Conservation (phyloP, 1,284 basidiomycete species). For the Entoloma clypeatum region DNA sequence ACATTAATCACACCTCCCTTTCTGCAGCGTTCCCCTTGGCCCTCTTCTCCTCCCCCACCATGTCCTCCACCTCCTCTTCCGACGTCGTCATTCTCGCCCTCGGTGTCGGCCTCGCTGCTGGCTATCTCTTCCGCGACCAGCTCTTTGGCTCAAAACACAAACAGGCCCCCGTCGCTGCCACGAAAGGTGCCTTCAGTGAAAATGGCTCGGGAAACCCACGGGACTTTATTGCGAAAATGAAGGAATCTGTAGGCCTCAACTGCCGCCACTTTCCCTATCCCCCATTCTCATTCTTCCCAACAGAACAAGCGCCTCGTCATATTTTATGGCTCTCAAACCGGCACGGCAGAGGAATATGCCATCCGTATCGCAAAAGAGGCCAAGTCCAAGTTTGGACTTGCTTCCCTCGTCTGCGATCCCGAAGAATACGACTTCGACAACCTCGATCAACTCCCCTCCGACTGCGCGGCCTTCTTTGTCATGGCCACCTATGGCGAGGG, state of each 20-base stretch:
- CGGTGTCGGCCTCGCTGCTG: slow-evolving; percentile 66
- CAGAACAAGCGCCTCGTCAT: slow-evolving; percentile 94
- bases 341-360: slow-evolving; percentile 94
- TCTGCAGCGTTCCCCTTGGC: slow-evolving; percentile 33
- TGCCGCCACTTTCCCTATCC: not conserved
- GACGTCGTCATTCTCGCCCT: slow-evolving; percentile 69
- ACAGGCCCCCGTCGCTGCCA: slow-evolving; percentile 40
- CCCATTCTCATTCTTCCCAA: slow-evolving; percentile 11
- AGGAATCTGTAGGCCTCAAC: slow-evolving; percentile 63
- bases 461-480: slow-evolving; percentile 88
- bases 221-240: slow-evolving; percentile 90
- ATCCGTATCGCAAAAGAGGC: slow-evolving; percentile 93
- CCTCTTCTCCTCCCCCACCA: slow-evolving; percentile 32
- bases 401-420: slow-evolving; percentile 91
- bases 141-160: slow-evolving; percentile 65
- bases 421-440: slow-evolving; percentile 98
- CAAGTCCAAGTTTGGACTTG: slow-evolving; percentile 89
- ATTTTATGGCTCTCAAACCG: slow-evolving; percentile 96
- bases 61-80: slow-evolving; percentile 52
- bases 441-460: slow-evolving; percentile 86
- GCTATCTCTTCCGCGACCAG: slow-evolving; percentile 78
- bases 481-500: slow-evolving; percentile 99
- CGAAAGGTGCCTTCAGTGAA: slow-evolving; percentile 42
- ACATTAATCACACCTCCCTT: slow-evolving; percentile 34
- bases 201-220: slow-evolving; percentile 78